Evolutionary conservation across 306 rosid genomes (phyloP).

Genomic region (Erythrophleum fordii): DNA sequence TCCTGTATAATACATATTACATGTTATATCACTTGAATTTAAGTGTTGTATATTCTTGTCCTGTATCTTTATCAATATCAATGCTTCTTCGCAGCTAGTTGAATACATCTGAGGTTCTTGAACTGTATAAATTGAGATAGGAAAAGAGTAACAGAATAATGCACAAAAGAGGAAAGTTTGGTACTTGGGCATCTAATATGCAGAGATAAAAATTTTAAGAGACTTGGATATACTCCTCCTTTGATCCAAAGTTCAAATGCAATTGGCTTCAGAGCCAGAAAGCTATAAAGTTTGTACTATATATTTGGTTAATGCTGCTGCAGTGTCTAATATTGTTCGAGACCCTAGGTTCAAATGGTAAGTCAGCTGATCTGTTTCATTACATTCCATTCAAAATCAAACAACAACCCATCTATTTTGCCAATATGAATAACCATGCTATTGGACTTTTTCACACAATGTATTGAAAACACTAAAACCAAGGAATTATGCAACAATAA

Average conservation of each 20-base stretch:
- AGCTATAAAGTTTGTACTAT: background rate
- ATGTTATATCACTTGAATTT: background rate
- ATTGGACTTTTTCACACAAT: background rate
- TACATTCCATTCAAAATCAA: background rate
- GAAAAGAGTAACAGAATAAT: background rate
- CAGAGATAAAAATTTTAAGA: background rate
- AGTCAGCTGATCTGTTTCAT: background rate
- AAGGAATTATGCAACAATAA: background rate
- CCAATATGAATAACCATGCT: background rate
- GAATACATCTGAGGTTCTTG: too few species aligned
- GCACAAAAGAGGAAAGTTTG: background rate
- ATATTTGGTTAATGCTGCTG: background rate
- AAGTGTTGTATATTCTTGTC: too few species aligned
- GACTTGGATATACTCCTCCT: background rate
- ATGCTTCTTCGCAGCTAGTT: too few species aligned
- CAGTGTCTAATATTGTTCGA: background rate
- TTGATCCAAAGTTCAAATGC: background rate
- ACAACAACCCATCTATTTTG: background rate
- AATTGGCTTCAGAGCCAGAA: background rate
- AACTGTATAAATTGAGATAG: background rate
- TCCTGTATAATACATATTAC: too few species aligned
- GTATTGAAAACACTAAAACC: background rate
- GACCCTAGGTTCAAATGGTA: too few species aligned
- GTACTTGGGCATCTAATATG: background rate
- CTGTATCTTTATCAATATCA: background rate